Conservation (phyloP, 805 yeast species). For the Cephaloascus albidus region DNA sequence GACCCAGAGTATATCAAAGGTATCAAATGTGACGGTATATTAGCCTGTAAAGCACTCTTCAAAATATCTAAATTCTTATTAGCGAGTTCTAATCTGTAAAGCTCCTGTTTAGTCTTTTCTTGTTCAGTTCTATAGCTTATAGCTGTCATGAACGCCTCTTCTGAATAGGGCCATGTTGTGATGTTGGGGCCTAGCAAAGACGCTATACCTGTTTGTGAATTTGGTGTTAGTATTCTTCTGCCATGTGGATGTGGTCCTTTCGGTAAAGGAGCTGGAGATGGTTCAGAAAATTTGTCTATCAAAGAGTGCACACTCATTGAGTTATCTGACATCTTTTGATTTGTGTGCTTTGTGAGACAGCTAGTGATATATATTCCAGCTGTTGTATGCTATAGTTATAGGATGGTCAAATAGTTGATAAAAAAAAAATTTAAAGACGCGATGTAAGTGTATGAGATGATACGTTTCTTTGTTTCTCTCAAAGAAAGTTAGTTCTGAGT, state of each 20-base stretch:
- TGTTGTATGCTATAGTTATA: too few species aligned
- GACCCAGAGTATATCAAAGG: conserved; percentile 46
- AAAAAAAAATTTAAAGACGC: too few species aligned
- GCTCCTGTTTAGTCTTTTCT: conserved; percentile 78
- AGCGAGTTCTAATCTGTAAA: conserved; percentile 54
- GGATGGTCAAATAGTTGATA: too few species aligned
- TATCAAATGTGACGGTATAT: conserved; percentile 56
- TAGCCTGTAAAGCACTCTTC: conserved; percentile 47
- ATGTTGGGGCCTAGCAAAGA: conserved; percentile 45
- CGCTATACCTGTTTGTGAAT: conserved; percentile 3
- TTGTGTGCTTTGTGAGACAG: too few species aligned
- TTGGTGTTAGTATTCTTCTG: neutral
- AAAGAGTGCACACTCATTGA: conserved; percentile 34
- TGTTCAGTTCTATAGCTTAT: conserved; percentile 57
- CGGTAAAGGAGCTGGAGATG: conserved; percentile 1
- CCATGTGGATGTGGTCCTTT: neutral
- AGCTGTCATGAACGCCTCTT: conserved; percentile 48
- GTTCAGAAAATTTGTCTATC: conserved; percentile 16
- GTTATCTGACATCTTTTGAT: neutral
- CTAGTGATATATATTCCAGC: too few species aligned
- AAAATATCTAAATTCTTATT: conserved; percentile 53
- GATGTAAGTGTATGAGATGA: too few species aligned
- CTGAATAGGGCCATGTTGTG: conserved; percentile 45
- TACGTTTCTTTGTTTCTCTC: too few species aligned
- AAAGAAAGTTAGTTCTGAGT: too few species aligned